Base-by-base conservation (phyloP, 129 eudicot genomes). In the Saussurea involucrata region DNA sequence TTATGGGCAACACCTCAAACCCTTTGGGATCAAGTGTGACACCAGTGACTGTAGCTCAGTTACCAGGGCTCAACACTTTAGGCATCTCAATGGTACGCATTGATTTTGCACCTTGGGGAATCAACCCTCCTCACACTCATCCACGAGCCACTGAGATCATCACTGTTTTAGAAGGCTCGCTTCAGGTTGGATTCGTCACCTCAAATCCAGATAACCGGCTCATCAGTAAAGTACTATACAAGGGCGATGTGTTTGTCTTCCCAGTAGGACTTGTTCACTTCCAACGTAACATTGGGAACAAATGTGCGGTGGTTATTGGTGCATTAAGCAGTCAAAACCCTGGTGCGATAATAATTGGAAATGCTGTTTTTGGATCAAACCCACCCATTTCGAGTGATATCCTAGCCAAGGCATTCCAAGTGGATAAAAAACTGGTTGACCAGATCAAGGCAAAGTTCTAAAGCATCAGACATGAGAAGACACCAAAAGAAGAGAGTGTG, bases 101-200 rank as follows among this genome's bases (percentile, higher is more conserved):
- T 71, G 84, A 83, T 64, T 83, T 24, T 11, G 81, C 84, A 20
- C 87, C 87, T 22, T 72, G 77, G 80, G 87, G 87, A 9, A 27
- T 74, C 44, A 83, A 74, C 84, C 84, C 84, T 8, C 83, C 87
- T 49, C 87, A 74, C 78, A 79, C 84, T 15, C 86, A 78, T 37
- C 86, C 86, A 24, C 79, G 86, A 57, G 86, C 83, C 70, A 78
- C 86, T 22, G 84, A 83, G 77, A 83, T 83, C 70, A 75, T 83
- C 12, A 83, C 84, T 6, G 81, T 83, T 33, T 11, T 78, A 78
- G 74, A 83, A 78, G 87, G 87, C 76, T 58, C 80, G 3, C 80
- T 83, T 17, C 15, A 68, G 74, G 87, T 79, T 75, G 84, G 87
- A 25, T 83, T 83, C 27, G 57, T 83, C 4, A 83, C 87, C 25